Base-by-base conservation (phyloP, 2,329 filamentous ascomycete genomes). In the Botrytis fabae region DNA sequence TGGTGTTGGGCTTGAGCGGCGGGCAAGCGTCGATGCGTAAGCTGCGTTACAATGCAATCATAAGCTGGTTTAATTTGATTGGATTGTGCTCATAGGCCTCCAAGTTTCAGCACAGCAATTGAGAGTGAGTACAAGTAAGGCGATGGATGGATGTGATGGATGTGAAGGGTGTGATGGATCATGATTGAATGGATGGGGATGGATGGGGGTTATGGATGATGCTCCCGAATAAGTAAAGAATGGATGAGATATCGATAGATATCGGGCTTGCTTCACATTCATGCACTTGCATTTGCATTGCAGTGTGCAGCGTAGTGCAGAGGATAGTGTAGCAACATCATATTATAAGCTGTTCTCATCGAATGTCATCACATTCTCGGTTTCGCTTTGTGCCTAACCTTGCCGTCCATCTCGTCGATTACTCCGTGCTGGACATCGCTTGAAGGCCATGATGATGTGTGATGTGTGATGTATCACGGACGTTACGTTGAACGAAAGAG, bases 1-100 rank as follows among this genome's bases (percentile, higher is more conserved):
- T 68, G 48, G 48, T 68, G 48, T 68, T 68, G 35, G 48, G 48
- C 65, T 68, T 68, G 65, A 68, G 65, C 65, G 64, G 46, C 64
- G 64, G 35, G 48, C 65, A 20, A 57, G 65, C 48, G 48, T 57
- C 65, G 65, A 68, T 57, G 65, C 65, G 32, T 63, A 51, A 51
- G 28, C 48, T 66, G 44, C 22, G 65, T 68, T 57, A 57, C 65
- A 68, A 68, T 66, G 25, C 64, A 40, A 57, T 42, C 32, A 65
- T 65, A 65, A 68, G 64, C 64, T 54, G 48, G 64, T 22, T 32
- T 57, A 38, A 18, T 54, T 42, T 68, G 35, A 16, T 54, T 60
- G 46, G 51, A 35, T 60, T 69, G 66, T 40, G 46, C 64, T 44
- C n/a, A 46, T 64, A 46, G 28, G n/a, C 62, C 40, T 10, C 54